Evolutionary conservation across 106 monocot genomes (phyloP).

Genomic region (Agapanthus africanus): DNA sequence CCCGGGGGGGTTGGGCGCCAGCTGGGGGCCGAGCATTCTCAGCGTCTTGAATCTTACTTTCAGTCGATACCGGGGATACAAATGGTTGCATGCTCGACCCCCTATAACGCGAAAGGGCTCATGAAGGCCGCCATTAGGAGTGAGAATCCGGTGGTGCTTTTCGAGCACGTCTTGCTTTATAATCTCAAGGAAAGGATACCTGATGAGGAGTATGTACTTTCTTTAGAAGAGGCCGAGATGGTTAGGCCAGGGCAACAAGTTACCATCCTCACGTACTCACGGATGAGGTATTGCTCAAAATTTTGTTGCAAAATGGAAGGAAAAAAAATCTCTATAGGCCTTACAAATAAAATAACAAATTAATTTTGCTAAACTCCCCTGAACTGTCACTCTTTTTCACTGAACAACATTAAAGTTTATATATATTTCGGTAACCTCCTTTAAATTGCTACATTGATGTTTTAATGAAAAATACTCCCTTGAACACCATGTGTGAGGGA

Average conservation of each 20-base stretch:
- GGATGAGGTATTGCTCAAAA: slow-evolving; percentile 71
- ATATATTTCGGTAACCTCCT: no score
- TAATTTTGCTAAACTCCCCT: no score
- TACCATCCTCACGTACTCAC: slow-evolving; percentile 73
- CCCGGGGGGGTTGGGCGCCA: slow-evolving; percentile 79
- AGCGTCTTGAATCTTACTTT: slow-evolving; percentile 76
- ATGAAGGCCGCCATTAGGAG: slow-evolving; percentile 80
- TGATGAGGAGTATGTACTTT: slow-evolving; percentile 60
- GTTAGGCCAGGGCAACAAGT: slow-evolving; percentile 71
- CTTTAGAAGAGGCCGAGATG: slow-evolving; percentile 73
- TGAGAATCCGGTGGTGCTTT: slow-evolving; percentile 63
- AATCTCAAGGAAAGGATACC: slow-evolving; percentile 66
- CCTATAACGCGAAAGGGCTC: slow-evolving; percentile 61
- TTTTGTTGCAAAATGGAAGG: no score
- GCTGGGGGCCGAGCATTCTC: slow-evolving; percentile 79
- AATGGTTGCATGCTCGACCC: slow-evolving; percentile 69
- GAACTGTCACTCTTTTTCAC: no score
- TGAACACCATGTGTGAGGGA: no score
- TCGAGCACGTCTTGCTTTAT: slow-evolving; percentile 63
- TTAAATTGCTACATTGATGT: no score
- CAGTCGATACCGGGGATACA: slow-evolving; percentile 79
- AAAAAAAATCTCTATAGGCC: no score
- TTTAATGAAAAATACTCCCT: no score
- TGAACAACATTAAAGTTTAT: no score
- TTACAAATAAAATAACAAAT: no score